Base-by-base conservation (phyloP, 176 grass and related monocot species). In the Alopecurus myosuroides region DNA sequence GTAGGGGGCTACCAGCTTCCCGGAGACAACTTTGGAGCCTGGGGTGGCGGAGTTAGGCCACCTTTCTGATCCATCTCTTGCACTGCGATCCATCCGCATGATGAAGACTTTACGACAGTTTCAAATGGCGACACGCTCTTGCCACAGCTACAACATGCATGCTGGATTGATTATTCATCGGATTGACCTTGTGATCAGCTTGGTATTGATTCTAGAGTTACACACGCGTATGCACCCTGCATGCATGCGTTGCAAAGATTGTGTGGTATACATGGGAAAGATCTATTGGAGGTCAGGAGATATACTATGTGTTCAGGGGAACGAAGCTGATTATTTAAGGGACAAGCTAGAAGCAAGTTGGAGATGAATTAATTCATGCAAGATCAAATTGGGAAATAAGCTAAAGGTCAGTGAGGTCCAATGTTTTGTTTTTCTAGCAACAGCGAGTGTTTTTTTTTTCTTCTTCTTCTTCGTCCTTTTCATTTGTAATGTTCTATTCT, bases 1-100 rank as follows among this genome's bases (percentile, higher is more conserved):
- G 84, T 91, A 36, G 92, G 90, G n/a, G 68, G 51, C 19, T 94
- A 90, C 58, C 89, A 94, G 78, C 88, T 94, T 63, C 86, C 88
- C n/a, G 94, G 92, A 14, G 89, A 88, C 69, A 93, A 88, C 84
- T 93, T 89, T 1, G 89, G 89, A 41, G 82, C 82, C 28, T 94
- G 95, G 92, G 87, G 88, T 9, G 86, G 86, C 13, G 90, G 85
- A 42, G 90, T 88, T 76, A 87, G 95, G 80, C 95, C 95, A 58
- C 87, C 90, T 15, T 97, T 97, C 82, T 94, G 85, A 87, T 81
- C 53, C 42, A 51, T 6, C 26, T n/a, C 44, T 77, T 56, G 70
- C 25, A 77, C 17, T 25, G 23, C 48, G 67, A 50, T 46, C 85
- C 41, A 46, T 39, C 46, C 67, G 57, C 35, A 55, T 18, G 69